Base-by-base conservation (phyloP, 352 stramenopile species). In the Globisporangium iwayamae region DNA sequence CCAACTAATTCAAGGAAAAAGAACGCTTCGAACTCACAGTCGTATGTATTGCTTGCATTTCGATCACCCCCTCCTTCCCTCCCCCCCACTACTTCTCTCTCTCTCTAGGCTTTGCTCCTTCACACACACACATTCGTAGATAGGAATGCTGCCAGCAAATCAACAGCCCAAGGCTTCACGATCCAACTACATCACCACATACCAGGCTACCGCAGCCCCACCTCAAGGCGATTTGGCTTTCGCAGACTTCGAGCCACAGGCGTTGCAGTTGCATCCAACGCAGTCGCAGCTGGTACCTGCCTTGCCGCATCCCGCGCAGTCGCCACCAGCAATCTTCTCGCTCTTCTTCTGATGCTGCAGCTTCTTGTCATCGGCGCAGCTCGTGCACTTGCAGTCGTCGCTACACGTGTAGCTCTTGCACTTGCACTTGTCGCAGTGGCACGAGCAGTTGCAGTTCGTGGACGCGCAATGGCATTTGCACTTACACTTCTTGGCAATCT, bases 401-500 rank as follows among this genome's bases (percentile, higher is more conserved):
- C 46, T 66, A 30, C 65, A 74, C 8, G 65, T 69, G 39, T 60
- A 74, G 9, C 45, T 32, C 25, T 70, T 36, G 62, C 75, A 83
- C 7, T 60, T 43, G 22, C 69, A 67, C 30, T 65, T 30, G 30
- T 60, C 63, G 30, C 75, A 83, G 65, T 78, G 69, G 61, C 75
- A 83, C 14, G 64, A 63, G 34, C 74, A 82, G 51, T 22, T 25
- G 25, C 74, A 82, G 14, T 53, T 46, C 8, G 68, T 48, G 18
- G 71, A 53, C 56, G 70, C 64, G 58, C 72, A 79, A 63, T 85
- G 68, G 68, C 68, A 75, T 7, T 52, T 54, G 38, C 69, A 78
- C 3, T 57, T 30, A 18, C 70, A 73, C 66, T 76, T 78, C 4
- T 59, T 62, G 9, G 50, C 57, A 20, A 72, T 72, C 47, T 79